Evolutionary conservation across 2,329 filamentous ascomycete genomes (phyloP), one percentile per base, ranked within the genome.

Genomic region (Alternaria angustiovoidea): DNA sequence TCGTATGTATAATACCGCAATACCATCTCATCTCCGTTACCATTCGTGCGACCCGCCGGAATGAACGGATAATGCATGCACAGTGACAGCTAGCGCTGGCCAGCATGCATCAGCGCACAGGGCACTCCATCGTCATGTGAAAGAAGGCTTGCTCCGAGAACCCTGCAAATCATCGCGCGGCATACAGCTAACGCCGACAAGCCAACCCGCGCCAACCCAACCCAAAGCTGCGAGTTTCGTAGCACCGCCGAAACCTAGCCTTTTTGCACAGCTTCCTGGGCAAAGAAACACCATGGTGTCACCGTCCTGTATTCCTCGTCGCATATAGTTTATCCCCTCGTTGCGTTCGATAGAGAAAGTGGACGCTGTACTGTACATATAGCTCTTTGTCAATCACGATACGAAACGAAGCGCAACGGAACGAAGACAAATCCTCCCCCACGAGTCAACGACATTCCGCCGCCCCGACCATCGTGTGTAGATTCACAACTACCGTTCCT

Each of bases 81-180:
- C 48, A 38, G 43, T 57, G 59, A 67, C 53, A 24, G 55, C 51
- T 67, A 69, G 65, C 62, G 67, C 41, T 39, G 41, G 54, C 51
- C 57, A 43, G 20, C 16, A 41, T 30, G 43, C 49, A 43, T 47
- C n/a, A 26, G 39, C 20, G 64, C 62, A 66, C 48, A 59, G 62
- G 57, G 54, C 56, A 51, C 61, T 32, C 44, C 32, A 44, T 62
- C 66, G 62, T 69, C 65, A 69, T 65, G 62, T 66, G 65, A 64
- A 61, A 65, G 22, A 44, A 11, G 16, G 41, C 30, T 51, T 36
- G 32, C 32, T 20, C 39, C 20, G 20, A 61, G 57, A 63, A 64
- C 64, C 67, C 54, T 65, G 64, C 58, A 60, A 59, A 38, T 54
- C 54, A 60, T 57, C 59, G 56, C 65, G 62, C 65, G 64, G 66